Conservation (phyloP, 2,329 filamentous ascomycete species). For the Taxawa tesnikishii region DNA sequence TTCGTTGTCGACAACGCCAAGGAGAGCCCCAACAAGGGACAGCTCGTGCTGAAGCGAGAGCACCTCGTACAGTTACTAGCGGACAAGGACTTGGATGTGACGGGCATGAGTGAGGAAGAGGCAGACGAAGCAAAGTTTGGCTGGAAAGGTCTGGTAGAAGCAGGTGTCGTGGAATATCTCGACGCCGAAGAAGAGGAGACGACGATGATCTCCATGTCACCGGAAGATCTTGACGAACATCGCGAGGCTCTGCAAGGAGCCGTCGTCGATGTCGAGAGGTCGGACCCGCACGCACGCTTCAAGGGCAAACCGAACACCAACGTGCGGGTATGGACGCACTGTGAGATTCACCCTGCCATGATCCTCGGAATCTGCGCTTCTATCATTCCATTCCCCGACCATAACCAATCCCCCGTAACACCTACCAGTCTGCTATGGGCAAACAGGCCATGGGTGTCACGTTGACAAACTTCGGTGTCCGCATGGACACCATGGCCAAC, state of each 20-base stretch:
- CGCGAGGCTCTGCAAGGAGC: slow-evolving; percentile 23
- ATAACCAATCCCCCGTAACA: slow-evolving; percentile 98
- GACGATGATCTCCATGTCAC: slow-evolving; percentile 98
- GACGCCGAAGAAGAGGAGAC: slow-evolving; percentile 98
- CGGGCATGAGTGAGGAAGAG: slow-evolving; percentile 47
- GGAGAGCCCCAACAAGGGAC: slow-evolving; percentile 61
- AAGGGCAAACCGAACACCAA: slow-evolving; percentile 79
- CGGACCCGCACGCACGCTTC: slow-evolving; percentile 72
- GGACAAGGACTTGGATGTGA: slow-evolving; percentile 50
- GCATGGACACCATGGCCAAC: slow-evolving; percentile 99
- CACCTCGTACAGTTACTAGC: slow-evolving; percentile 65
- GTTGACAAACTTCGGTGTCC: slow-evolving; percentile 88
- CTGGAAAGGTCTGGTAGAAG: slow-evolving; percentile 75
- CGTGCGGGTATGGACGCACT: slow-evolving; percentile 91
- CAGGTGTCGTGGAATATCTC: slow-evolving; percentile 86
- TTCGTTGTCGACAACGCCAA: slow-evolving; percentile 85
- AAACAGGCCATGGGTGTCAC: slow-evolving; percentile 99
- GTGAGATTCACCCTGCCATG: slow-evolving; percentile 99
- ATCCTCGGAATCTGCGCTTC: slow-evolving; percentile 96
- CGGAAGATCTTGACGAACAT: slow-evolving; percentile 71
- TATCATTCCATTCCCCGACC: slow-evolving; percentile 98
- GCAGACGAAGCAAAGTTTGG: slow-evolving; percentile 55
- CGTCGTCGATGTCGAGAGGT: slow-evolving; percentile 38
- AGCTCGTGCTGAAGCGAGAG: slow-evolving; percentile 73
- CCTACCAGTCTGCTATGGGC: slow-evolving; percentile 98